Percentiles rank a stretch among this genome's conserved stretches.
phyloP scores from a whole-genome alignment of 106 monocot species.

The Allium sativum region DNA sequence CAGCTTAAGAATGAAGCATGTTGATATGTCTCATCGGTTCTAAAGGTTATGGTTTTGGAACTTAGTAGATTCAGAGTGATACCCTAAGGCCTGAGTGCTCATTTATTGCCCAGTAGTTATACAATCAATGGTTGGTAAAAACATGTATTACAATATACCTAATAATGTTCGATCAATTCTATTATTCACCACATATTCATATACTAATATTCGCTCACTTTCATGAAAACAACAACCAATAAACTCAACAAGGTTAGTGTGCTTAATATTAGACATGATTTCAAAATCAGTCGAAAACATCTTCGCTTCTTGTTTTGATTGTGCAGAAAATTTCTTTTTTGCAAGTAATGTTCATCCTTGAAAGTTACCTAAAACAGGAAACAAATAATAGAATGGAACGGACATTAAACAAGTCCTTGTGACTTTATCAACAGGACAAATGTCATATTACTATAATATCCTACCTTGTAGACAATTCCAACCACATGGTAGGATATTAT shows the following conservation, averaged over 20 bases:
- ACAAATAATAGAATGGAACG: neutral
- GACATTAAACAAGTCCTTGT: neutral
- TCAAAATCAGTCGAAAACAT: constrained; percentile 39
- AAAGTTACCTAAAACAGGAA: constrained; percentile 24
- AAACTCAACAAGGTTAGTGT: constrained; percentile 38
- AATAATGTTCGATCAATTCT: constrained; percentile 30
- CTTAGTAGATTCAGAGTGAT: too few species aligned
- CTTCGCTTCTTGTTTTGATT: constrained; percentile 28
- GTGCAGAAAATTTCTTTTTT: constrained; percentile 31
- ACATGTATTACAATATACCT: constrained; percentile 9
- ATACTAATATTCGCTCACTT: constrained; percentile 32
- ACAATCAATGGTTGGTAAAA: too few species aligned
- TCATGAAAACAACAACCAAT: constrained; percentile 32
- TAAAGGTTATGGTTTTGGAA: too few species aligned
- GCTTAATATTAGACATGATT: constrained; percentile 26
- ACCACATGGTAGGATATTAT: constrained; percentile 58
- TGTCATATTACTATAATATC: neutral
- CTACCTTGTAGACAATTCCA: constrained; percentile 62
- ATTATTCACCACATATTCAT: constrained; percentile 28
- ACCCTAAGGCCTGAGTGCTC: too few species aligned
- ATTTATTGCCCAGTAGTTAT: too few species aligned
- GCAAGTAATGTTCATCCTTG: constrained; percentile 23
- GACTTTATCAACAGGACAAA: neutral
- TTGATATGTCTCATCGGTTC: too few species aligned
- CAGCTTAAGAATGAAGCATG: too few species aligned